Percentiles rank a stretch among this genome's conserved stretches.
phyloP scores from a whole-genome alignment of 1,284 basidiomycete species.

The Ceratobasidium papillatum region DNA sequence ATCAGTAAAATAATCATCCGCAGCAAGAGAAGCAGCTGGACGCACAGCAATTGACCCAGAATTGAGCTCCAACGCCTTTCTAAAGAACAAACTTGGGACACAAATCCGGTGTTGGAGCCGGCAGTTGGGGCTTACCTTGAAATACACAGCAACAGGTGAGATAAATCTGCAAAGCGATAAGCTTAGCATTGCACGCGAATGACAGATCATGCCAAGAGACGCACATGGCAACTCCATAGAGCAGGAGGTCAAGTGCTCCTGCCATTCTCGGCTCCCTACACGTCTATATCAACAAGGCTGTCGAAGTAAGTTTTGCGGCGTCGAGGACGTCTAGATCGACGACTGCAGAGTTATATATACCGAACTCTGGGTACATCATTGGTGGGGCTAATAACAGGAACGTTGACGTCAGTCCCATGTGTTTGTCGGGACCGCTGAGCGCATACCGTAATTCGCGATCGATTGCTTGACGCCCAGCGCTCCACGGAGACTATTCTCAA shows the following conservation, averaged over 20 bases:
- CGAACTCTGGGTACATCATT: not conserved
- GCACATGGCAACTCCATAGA: slow-evolving; percentile 28
- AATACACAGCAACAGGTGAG: slow-evolving; percentile 37
- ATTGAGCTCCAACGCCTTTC: slow-evolving; percentile 38
- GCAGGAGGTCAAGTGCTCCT: slow-evolving; percentile 14
- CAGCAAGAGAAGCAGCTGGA: not conserved
- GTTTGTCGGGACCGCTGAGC: not conserved
- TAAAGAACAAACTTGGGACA: not conserved
- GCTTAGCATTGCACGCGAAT: not conserved
- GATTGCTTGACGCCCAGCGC: slow-evolving; percentile 1
- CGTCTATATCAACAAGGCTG: not conserved
- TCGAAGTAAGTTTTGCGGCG: not conserved
- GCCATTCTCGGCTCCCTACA: not conserved
- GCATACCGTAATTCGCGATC: not conserved
- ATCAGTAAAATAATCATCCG: slow-evolving; percentile 1
- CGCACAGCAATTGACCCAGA: slow-evolving; percentile 41
- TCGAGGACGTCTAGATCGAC: not conserved
- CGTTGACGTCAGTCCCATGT: slow-evolving; percentile 18
- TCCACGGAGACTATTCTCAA: too few relatives aligned
- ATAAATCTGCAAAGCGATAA: slow-evolving; percentile 18
- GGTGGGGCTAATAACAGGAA: slow-evolving; percentile 19
- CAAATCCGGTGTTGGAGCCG: slow-evolving; percentile 21
- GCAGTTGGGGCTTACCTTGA: slow-evolving; percentile 24
- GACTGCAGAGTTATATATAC: not conserved
- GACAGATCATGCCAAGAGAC: not conserved